These are phyloP conservation scores for Solanum clarkiae DNA, from an alignment of 257 asterid genomes.

Conservation along the genomic window DNA sequence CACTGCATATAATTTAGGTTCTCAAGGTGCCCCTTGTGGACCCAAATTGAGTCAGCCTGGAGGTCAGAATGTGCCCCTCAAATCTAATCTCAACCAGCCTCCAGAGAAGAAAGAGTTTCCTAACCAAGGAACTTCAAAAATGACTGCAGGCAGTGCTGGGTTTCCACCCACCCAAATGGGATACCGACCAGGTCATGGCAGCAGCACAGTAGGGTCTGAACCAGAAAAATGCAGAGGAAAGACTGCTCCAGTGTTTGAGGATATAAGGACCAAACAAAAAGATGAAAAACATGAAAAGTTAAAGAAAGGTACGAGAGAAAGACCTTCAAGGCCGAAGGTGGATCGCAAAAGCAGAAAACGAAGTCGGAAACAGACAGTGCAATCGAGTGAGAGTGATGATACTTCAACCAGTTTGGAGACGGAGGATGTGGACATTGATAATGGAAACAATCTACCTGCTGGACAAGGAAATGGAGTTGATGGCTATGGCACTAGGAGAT, in stretches of 20 bases:
- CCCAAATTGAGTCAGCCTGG: constrained; percentile 13
- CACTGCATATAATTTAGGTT: constrained; percentile 25
- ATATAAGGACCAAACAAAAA: constrained; percentile 8
- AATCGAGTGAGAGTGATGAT: constrained; percentile 47
- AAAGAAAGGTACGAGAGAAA: constrained; percentile 4
- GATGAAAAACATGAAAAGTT: neutral
- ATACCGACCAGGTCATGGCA: constrained; percentile 11
- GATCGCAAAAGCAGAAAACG: constrained; percentile 32
- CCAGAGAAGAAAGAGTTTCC: constrained; percentile 13
- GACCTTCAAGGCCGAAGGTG: constrained; percentile 9
- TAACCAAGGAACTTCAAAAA: constrained; percentile 6
- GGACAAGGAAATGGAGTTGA: constrained; percentile 21
- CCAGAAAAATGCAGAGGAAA: constrained; percentile 17
- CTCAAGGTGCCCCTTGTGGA: constrained; percentile 20
- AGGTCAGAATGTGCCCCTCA: constrained; percentile 14
- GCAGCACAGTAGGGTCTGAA: constrained; percentile 13
- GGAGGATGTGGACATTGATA: constrained; percentile 22
- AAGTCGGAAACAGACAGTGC: constrained; percentile 23
- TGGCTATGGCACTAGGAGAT: constrained; percentile 30
- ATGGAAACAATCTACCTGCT: constrained; percentile 7
- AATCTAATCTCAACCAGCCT: constrained; percentile 10
- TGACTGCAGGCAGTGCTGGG: constrained; percentile 13
- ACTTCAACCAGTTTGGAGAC: constrained; percentile 30
- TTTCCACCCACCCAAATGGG: constrained; percentile 16
- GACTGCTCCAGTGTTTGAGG: constrained; percentile 14